Evolutionary conservation across 1,284 basidiomycete genomes (phyloP), one percentile per base, ranked within the genome.

Genomic region (Trichosporon sp.): DNA sequence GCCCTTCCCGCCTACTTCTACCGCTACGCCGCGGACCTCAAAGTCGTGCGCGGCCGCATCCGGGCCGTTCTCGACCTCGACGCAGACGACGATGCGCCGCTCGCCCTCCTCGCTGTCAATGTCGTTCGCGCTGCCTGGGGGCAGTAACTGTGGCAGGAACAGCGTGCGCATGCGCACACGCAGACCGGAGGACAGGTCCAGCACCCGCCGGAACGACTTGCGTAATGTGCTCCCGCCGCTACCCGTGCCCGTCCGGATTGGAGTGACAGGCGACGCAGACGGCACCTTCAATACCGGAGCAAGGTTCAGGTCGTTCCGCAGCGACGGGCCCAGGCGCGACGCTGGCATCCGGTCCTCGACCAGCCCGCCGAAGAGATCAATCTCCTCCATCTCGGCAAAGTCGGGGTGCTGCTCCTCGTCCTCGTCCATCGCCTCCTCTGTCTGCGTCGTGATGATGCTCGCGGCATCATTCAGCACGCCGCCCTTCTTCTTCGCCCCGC

Each of bases 81-180:
- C 86, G 68, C 89, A 91, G 11, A 95, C 85, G 11, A 93, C 87
- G 25, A 94, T 87, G 0, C 90, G 91, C 40, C 88, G 84, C 75
- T 93, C 91, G 60, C 88, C 88, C 7, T 88, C 89, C 0, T 89
- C 88, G 77, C 78, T 78, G 59, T 84, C 82, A 25, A 84, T 83
- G 9, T 82, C 76, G 19, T 82, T 81, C 1, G 78, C 49, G 27
- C 65, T 61, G 4, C 60, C 69, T 87, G 80, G 61, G 87, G 71
- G 67, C 10, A 76, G 82, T 19, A 92, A 85, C 70, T 91, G 88
- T 0, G 91, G 92, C 2, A 93, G 86, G 70, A 92, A 91, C 7
- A 92, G 87, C 0, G 91, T 92, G 21, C 91, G 85, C 91, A 94
- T 93, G 33, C 91, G 86, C 19, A 95, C 89, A 25, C 87, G 85